Conservation (phyloP, 2,329 filamentous ascomycete species). For the Chaetomiaceae sp. region DNA sequence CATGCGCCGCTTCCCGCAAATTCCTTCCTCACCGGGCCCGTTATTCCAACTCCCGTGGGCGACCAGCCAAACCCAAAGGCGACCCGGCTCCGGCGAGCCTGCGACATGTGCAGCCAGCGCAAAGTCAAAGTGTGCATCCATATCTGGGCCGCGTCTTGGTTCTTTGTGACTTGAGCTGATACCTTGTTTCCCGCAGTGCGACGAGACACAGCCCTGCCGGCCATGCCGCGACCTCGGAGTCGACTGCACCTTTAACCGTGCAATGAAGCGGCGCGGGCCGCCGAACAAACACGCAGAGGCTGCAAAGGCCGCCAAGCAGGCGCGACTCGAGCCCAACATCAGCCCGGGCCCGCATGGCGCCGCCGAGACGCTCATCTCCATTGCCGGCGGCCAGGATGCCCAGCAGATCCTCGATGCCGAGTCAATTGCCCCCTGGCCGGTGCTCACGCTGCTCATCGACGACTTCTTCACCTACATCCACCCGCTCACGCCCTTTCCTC, state of each 20-base stretch:
- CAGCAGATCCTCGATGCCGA: slow-evolving; percentile 53
- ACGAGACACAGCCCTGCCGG: slow-evolving; percentile 53
- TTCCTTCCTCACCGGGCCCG: slow-evolving; percentile 8
- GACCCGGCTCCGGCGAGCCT: slow-evolving; percentile 54
- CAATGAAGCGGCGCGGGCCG: slow-evolving; percentile 55
- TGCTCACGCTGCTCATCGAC: slow-evolving; percentile 66
- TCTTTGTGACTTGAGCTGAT: background rate
- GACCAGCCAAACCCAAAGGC: slow-evolving; percentile 35
- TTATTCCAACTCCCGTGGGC: background rate
- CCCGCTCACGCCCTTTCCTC: slow-evolving; percentile 71
- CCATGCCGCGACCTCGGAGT: slow-evolving; percentile 54
- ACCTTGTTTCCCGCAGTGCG: slow-evolving; percentile 37
- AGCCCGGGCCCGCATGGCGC: slow-evolving; percentile 40
- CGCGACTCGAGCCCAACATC: slow-evolving; percentile 35
- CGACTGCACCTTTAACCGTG: slow-evolving; percentile 53
- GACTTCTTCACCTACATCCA: slow-evolving; percentile 83
- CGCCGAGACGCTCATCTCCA: slow-evolving; percentile 47
- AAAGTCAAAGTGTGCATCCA: slow-evolving; percentile 49
- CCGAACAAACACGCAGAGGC: slow-evolving; percentile 57
- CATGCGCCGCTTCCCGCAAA: slow-evolving; percentile 15
- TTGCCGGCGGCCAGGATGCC: slow-evolving; percentile 34
- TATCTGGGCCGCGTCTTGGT: background rate
- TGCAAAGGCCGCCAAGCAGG: slow-evolving; percentile 49
- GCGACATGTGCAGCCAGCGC: slow-evolving; percentile 58
- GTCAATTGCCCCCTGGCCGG: slow-evolving; percentile 64